phyloP scores from a whole-genome alignment of 257 asterid genomes.

The Ocimum tenuiflorum region DNA sequence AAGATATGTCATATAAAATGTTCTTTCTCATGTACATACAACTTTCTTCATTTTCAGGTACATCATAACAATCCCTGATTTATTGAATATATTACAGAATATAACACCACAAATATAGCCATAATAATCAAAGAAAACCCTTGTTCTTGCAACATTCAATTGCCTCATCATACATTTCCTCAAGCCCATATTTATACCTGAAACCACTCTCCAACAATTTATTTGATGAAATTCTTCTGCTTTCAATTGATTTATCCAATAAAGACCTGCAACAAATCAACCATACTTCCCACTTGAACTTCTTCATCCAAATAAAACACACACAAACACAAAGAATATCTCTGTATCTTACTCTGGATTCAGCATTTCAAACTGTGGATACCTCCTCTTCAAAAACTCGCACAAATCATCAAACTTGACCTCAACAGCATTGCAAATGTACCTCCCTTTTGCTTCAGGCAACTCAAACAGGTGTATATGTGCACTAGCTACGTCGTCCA shows the following conservation, averaged over 20 bases:
- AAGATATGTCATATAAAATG: too few species aligned
- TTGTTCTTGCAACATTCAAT: slow-evolving; percentile 37
- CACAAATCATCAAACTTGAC: slow-evolving; percentile 23
- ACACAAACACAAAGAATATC: background rate
- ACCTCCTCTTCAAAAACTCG: slow-evolving; percentile 26
- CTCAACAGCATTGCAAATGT: slow-evolving; percentile 40
- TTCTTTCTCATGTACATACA: too few species aligned
- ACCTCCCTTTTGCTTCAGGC: slow-evolving; percentile 40
- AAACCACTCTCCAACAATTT: slow-evolving; percentile 47
- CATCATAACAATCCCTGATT: too few species aligned
- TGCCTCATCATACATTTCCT: slow-evolving; percentile 50
- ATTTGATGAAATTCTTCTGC: slow-evolving; percentile 20
- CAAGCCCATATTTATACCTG: slow-evolving; percentile 32
- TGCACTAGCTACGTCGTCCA: slow-evolving; percentile 34
- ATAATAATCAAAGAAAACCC: slow-evolving; percentile 25
- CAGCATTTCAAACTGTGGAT: slow-evolving; percentile 12
- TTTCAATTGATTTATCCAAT: background rate
- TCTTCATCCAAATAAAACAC: background rate
- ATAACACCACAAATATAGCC: too few species aligned
- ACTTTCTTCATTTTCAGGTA: too few species aligned
- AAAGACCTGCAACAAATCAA: background rate
- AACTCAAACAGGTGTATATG: slow-evolving; percentile 35
- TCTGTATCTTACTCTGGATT: slow-evolving; percentile 17
- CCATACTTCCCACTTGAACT: too few species aligned
- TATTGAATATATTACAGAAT: too few species aligned